These are phyloP conservation scores for Rhizopus delemar DNA, from an alignment of 371 early-diverging fungal genomes.

Conservation along the genomic window DNA sequence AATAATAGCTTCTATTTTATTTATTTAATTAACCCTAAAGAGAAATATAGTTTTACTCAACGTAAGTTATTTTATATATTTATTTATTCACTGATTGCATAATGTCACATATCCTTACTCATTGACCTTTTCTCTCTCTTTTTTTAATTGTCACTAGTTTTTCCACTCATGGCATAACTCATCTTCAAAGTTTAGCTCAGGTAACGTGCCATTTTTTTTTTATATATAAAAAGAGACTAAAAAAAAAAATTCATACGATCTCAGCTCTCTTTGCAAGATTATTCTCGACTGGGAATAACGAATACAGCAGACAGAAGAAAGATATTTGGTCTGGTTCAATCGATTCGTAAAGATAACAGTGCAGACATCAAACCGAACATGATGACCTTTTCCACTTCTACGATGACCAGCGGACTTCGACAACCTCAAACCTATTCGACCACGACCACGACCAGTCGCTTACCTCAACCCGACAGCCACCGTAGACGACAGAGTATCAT, in stretches of 20 bases:
- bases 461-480: constrained; percentile 9
- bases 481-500: constrained; percentile 18
- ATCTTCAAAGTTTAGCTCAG: constrained; percentile 52
- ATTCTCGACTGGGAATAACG: constrained; percentile 70
- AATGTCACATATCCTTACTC: too few species aligned
- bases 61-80: constrained; percentile 1
- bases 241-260: background rate
- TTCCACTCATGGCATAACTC: constrained; percentile 56
- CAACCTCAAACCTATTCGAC: constrained; percentile 22
- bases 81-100: too few species aligned
- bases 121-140: background rate
- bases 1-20: background rate
- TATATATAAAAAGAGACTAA: background rate
- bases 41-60: constrained; percentile 10
- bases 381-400: background rate
- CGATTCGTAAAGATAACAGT: constrained; percentile 33
- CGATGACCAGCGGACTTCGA: constrained; percentile 24
- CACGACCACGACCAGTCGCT: background rate
- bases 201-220: constrained; percentile 22
- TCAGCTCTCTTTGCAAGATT: constrained; percentile 82
- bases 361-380: constrained; percentile 1
- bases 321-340: constrained; percentile 66
- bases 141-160: constrained; percentile 34
- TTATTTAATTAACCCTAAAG: background rate
- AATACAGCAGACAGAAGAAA: constrained; percentile 74